Evolutionary conservation across 306 rosid species (phyloP).

Genomic region (Trifolium pratense): DNA sequence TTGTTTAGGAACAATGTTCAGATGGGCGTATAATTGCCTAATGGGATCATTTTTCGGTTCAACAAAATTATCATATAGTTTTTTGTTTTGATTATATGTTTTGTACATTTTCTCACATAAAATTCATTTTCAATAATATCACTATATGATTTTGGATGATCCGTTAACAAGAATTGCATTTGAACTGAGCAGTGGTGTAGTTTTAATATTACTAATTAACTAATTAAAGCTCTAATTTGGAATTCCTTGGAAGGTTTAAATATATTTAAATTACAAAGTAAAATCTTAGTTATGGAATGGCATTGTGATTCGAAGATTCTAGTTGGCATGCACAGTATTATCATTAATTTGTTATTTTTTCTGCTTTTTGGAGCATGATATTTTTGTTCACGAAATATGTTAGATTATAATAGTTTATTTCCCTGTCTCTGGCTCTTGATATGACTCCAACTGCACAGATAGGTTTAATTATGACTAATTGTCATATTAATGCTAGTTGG

Average conservation of each 20-base stretch:
- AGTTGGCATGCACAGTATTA: slow-evolving; percentile 3
- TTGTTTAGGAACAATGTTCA: slow-evolving; percentile 19
- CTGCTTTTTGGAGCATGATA: background rate
- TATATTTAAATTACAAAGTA: background rate
- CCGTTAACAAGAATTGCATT: slow-evolving; percentile 11
- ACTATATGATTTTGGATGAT: slow-evolving; percentile 19
- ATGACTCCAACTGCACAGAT: slow-evolving; percentile 4
- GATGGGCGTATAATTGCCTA: slow-evolving; percentile 7
- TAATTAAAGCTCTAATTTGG: background rate
- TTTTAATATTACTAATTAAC: slow-evolving; percentile 21
- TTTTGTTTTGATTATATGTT: background rate
- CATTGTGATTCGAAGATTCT: slow-evolving; percentile 14
- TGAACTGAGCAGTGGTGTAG: background rate
- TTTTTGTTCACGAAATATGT: background rate
- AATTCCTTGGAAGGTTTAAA: slow-evolving; percentile 1
- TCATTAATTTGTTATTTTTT: background rate
- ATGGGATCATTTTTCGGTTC: background rate
- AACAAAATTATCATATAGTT: slow-evolving; percentile 1
- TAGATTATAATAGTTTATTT: background rate
- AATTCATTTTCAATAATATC: slow-evolving; percentile 20
- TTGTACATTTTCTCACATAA: background rate
- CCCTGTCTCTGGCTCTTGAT: slow-evolving; percentile 17
- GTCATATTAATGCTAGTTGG: slow-evolving; percentile 8
- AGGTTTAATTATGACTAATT: slow-evolving; percentile 23
- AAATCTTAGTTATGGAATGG: slow-evolving; percentile 13